Evolutionary conservation across 192 early-diverging fungal genomes (phyloP), one percentile per base, ranked within the genome.

Genomic region (Dissophora ornata): DNA sequence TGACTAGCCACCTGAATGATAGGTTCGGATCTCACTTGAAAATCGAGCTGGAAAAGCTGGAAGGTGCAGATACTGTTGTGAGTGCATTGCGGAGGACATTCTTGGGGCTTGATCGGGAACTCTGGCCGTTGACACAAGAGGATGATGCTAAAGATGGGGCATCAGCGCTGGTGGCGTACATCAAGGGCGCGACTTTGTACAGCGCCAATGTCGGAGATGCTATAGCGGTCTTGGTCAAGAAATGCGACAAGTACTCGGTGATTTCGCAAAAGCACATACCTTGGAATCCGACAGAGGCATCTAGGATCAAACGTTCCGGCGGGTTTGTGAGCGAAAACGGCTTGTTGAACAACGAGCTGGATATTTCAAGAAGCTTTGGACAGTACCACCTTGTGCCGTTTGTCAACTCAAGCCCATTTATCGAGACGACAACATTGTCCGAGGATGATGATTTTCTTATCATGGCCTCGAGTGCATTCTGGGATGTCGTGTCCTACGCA

Each of bases 201-300:
- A 90, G 93, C 8, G 92, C 94, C 13, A 95, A 95, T 61, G 91
- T 93, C 3, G 94, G 95, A 24, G 94, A 97, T 71, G 89, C 90
- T 13, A 79, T 93, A 30, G 93, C 90, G 3, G 91, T 95, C 26
- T 81, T 95, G 38, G 92, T 92, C 28, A 82, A 88, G 61, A 90
- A 90, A 26, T 91, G 84, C 42, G 88, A 93, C 25, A 83, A 77
- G 3, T 89, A 89, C 10, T 65, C 87, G 19, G 84, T 92, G 48
- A 83, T 97, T 26, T 87, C 92, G 0, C 83, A 85, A 64, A 89
- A 92, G 28, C 93, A 94, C 57, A 87, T 86, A 41, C 87, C 92
- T 40, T 84, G 89, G 53, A 87, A 88, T 57, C 80, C 85, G 7
- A 83, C 78, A 25, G 92, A 96, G 56, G 84, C 91, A 1, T 81